These are phyloP conservation scores for Umbilicus rupestris DNA, from an alignment of 164 flowering plant species.

Conservation along the genomic window DNA sequence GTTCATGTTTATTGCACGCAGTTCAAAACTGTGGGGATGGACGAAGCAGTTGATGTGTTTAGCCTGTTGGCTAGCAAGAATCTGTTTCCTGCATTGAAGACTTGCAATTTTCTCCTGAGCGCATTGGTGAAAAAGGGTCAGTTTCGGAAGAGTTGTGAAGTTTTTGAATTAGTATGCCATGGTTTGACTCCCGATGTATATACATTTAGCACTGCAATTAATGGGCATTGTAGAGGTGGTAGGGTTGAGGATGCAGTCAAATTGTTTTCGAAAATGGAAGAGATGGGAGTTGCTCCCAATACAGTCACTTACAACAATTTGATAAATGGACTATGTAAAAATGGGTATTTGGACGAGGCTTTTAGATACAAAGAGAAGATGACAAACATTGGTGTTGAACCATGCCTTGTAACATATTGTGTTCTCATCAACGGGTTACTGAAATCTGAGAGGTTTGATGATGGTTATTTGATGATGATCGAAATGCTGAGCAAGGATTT, in stretches of 20 bases:
- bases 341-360: constrained; percentile 42
- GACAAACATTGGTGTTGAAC: constrained; percentile 32
- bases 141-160: constrained; percentile 29
- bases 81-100: constrained; percentile 49
- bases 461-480: constrained; percentile 36
- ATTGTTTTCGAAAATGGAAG: constrained; percentile 49
- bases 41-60: constrained; percentile 42
- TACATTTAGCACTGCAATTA: constrained; percentile 44
- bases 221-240: constrained; percentile 48
- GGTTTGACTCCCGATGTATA: constrained; percentile 44
- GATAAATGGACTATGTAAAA: constrained; percentile 54
- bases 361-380: constrained; percentile 48
- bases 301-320: constrained; percentile 60
- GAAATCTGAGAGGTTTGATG: constrained; percentile 37
- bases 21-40: constrained; percentile 30
- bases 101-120: constrained; percentile 51
- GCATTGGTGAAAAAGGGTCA: constrained; percentile 45
- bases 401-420: constrained; percentile 44
- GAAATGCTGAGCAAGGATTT: constrained; percentile 44
- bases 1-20: constrained; percentile 52
- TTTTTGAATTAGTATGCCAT: constrained; percentile 27
- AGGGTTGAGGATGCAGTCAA: constrained; percentile 40
- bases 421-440: constrained; percentile 48
- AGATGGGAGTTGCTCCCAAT: constrained; percentile 37
- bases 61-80: constrained; percentile 23